These are phyloP conservation scores for Plicaturopsis crispa DNA, from an alignment of 768 basidiomycete genomes.

Conservation along the genomic window DNA sequence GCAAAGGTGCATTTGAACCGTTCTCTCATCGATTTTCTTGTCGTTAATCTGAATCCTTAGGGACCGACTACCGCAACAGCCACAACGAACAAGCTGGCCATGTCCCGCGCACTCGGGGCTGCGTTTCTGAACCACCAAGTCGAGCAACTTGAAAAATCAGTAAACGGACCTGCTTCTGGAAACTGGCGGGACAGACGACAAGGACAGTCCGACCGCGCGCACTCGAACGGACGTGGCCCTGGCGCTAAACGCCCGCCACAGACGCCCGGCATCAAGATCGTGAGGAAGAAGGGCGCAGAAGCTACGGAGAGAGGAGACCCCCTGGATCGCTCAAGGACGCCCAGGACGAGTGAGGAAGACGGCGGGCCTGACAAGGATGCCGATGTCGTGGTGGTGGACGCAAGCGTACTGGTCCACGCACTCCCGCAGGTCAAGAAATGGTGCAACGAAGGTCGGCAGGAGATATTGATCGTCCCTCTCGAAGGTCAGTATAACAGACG, in stretches of 20 bases:
- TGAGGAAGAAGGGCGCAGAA: slow-evolving; percentile 13
- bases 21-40: too few relatives aligned
- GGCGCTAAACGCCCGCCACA: slow-evolving; percentile 15
- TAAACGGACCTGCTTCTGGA: slow-evolving; percentile 43
- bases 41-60: too few relatives aligned
- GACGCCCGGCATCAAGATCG: slow-evolving; percentile 11
- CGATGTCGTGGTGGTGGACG: slow-evolving; percentile 72
- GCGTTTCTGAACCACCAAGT: slow-evolving; percentile 86
- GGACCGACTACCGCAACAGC: slow-evolving; percentile 18
- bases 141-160: slow-evolving; percentile 78
- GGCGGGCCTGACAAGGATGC: slow-evolving; percentile 54
- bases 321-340: slow-evolving; percentile 11
- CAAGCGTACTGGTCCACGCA: slow-evolving; percentile 75
- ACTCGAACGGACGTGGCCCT: slow-evolving; percentile 8
- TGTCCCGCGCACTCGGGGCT: slow-evolving; percentile 83
- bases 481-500: slow-evolving; percentile 54
- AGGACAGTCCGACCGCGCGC: slow-evolving; percentile 10
- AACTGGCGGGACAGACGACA: slow-evolving; percentile 56
- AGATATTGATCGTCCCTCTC: slow-evolving; percentile 77
- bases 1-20: too few relatives aligned
- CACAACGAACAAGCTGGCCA: slow-evolving; percentile 55
- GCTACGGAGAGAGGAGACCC: slow-evolving; percentile 8
- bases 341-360: slow-evolving; percentile 22
- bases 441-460: slow-evolving; percentile 69
- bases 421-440: slow-evolving; percentile 76